These are phyloP conservation scores for Hypoxylon sp. DNA, from an alignment of 2,329 filamentous ascomycete genomes.

Conservation along the genomic window DNA sequence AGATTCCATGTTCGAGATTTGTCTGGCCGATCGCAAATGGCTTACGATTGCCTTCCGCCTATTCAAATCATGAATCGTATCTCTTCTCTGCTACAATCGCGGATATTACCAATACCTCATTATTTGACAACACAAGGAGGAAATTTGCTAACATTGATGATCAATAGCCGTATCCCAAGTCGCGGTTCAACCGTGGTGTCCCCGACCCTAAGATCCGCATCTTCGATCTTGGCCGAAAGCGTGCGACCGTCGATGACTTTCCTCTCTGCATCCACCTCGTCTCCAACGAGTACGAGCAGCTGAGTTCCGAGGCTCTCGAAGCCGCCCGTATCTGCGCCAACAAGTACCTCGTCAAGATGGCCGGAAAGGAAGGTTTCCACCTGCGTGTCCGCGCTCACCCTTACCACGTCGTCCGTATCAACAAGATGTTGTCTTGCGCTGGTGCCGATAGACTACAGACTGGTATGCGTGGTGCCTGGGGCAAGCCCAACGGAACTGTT, in stretches of 20 bases:
- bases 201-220: slow-evolving; percentile 89
- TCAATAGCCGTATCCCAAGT: slow-evolving; percentile 95
- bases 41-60: slow-evolving; percentile 22
- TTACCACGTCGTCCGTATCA: slow-evolving; percentile 99
- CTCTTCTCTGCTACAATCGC: slow-evolving; percentile 7
- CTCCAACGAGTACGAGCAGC: slow-evolving; percentile 99
- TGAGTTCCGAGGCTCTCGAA: slow-evolving; percentile 99
- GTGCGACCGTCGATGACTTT: slow-evolving; percentile 99
- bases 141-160: slow-evolving; percentile 72
- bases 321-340: slow-evolving; percentile 99
- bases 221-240: slow-evolving; percentile 99
- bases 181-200: slow-evolving; percentile 99
- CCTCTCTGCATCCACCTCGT: slow-evolving; percentile 99
- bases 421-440: slow-evolving; percentile 99
- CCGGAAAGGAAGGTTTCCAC: slow-evolving; percentile 82
- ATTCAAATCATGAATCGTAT: slow-evolving; percentile 16
- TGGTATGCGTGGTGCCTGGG: slow-evolving; percentile 99
- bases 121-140: slow-evolving; percentile 3
- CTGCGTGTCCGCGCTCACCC: slow-evolving; percentile 91
- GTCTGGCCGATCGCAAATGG: slow-evolving; percentile 22
- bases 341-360: slow-evolving; percentile 88
- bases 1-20: slow-evolving; percentile 27
- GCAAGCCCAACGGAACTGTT: slow-evolving; percentile 98
- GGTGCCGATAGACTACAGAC: slow-evolving; percentile 99
- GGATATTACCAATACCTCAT: slow-evolving; percentile 10